Base-by-base conservation (phyloP, 208 protist species). In the Leishmania arabica region DNA sequence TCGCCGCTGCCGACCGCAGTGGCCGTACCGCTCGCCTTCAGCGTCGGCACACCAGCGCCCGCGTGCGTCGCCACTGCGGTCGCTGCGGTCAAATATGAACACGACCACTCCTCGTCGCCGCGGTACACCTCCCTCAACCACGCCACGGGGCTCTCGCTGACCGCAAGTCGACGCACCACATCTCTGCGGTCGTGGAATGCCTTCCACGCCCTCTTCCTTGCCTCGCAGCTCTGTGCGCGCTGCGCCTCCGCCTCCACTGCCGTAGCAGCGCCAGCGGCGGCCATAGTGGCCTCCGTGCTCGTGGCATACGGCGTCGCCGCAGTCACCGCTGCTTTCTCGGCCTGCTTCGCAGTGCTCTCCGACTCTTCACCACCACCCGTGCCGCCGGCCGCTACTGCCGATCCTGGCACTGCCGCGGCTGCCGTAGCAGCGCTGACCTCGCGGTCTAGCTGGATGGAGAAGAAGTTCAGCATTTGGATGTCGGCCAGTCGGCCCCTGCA, bases 401-500 rank as follows among this genome's bases (percentile, higher is more conserved):
- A 66, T 47, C 21, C 42, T 9, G 65, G 19, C 40, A 40, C 53
- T 45, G 76, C 66, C 24, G 66, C 27, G 17, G 47, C 69, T 15
- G 53, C 69, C 8, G 75, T 31, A 6, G 62, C 80, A 5, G 79
- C 31, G 34, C 42, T 31, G 60, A 84, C 21, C 75, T 89, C 69
- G 17, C 77, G 78, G 45, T 83, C 66, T 69, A 91, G 75, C 54
- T 91, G 88, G 42, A 58, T 82, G 34, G 80, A 87, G 83, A 94
- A 96, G 75, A 91, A 93, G 53, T 92, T 89, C 27, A 94, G 76
- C 80, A 96, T 87, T 56, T 91, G 82, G 19, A 96, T 89, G 75
- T 95, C 91, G 8, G 86, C 83, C 62, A 96, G 84, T 11, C 89
- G 86, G 31, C 89, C 87, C n/a, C 88, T 83, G 54, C 84, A 83